Conservation (phyloP, 108 stramenopile species). For the Stephanodiscus triporus region DNA sequence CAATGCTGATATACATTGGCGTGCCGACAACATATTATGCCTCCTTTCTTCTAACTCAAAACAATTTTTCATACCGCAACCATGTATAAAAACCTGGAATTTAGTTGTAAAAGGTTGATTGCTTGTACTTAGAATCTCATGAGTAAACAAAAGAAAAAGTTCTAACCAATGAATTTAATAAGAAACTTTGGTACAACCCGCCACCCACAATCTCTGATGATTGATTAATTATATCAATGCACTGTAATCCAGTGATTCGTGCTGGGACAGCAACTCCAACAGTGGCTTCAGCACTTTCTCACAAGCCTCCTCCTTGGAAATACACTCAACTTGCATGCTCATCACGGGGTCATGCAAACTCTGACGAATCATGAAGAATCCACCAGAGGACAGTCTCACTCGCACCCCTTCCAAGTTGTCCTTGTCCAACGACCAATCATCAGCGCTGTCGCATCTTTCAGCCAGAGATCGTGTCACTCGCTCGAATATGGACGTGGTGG, state of each 20-base stretch:
- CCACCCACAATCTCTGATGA: neutral
- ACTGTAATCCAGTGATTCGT: constrained; percentile 33
- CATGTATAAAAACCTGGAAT: too few relatives aligned
- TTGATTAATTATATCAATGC: neutral
- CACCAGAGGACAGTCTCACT: constrained; percentile 58
- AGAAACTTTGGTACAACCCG: too few relatives aligned
- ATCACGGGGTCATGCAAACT: constrained; percentile 85
- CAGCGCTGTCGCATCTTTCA: constrained; percentile 18
- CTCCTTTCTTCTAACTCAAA: too few relatives aligned
- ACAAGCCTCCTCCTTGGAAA: constrained; percentile 45
- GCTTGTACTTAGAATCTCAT: too few relatives aligned
- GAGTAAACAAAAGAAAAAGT: too few relatives aligned
- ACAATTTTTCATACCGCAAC: too few relatives aligned
- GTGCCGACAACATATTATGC: too few relatives aligned
- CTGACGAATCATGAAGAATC: constrained; percentile 87
- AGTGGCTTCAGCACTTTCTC: constrained; percentile 54
- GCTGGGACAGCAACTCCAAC: constrained; percentile 37
- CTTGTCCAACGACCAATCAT: constrained; percentile 65
- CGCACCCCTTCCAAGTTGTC: constrained; percentile 85
- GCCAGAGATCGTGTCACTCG: constrained; percentile 37
- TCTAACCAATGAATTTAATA: too few relatives aligned
- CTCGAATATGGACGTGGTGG: constrained; percentile 57
- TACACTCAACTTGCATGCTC: constrained; percentile 79
- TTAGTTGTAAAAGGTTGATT: too few relatives aligned
- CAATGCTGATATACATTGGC: too few relatives aligned